phyloP scores from a whole-genome alignment of 2,329 filamentous ascomycete species.

The Colletotrichum graminicola region DNA sequence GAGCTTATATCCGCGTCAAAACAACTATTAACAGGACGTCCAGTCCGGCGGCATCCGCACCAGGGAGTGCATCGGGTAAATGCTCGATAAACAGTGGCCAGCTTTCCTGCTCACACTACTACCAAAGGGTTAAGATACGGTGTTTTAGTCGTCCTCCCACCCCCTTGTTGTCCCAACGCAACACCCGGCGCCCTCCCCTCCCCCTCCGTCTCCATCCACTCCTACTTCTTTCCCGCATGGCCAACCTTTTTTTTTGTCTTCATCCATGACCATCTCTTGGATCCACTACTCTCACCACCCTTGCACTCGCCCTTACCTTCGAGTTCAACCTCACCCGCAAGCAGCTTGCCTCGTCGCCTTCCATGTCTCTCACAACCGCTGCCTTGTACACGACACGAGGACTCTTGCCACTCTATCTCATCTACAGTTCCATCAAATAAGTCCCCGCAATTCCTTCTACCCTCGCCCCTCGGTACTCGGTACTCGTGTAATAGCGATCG shows the following conservation, averaged over 20 bases:
- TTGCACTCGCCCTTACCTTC: background rate
- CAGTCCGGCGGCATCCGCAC: too few species aligned
- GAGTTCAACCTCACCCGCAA: slow-evolving; percentile 4
- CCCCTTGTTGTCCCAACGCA: background rate
- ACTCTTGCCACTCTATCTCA: background rate
- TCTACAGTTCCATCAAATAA: background rate
- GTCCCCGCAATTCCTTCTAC: slow-evolving; percentile 1
- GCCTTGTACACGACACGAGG: background rate
- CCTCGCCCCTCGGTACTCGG: background rate
- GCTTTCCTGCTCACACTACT: too few species aligned
- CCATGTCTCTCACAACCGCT: slow-evolving; percentile 20
- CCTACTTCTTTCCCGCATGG: slow-evolving; percentile 8
- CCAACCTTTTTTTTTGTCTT: slow-evolving; percentile 22
- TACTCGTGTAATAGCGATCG: background rate
- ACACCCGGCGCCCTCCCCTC: background rate
- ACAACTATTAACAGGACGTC: too few species aligned
- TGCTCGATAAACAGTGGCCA: too few species aligned
- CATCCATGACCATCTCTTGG: background rate
- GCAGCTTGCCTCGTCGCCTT: slow-evolving; percentile 17
- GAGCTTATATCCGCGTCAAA: too few species aligned
- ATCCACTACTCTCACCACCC: slow-evolving; percentile 2
- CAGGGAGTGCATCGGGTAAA: too few species aligned
- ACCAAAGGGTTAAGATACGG: too few species aligned
- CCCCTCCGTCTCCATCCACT: slow-evolving; percentile 27
- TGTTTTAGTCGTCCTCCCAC: too few species aligned